Conservation (phyloP, 345 rosid genomes). For the Lepidium africanum region DNA sequence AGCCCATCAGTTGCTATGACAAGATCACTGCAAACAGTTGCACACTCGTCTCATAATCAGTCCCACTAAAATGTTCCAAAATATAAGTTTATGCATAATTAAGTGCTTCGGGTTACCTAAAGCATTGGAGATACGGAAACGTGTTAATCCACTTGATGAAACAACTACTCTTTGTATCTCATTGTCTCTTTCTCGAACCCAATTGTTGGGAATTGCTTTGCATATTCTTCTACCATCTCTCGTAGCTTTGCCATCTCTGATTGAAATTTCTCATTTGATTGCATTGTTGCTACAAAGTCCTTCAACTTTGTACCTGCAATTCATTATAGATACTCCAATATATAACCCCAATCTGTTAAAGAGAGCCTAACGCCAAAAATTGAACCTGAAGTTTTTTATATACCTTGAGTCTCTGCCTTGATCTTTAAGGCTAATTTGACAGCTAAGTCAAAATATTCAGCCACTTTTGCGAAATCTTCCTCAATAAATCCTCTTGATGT, state of each 20-base stretch:
- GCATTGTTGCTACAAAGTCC: conserved; percentile 73
- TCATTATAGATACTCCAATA: neutral
- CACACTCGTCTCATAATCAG: neutral
- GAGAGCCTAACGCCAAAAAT: neutral
- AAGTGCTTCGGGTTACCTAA: neutral
- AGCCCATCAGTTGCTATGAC: neutral
- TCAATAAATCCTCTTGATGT: conserved; percentile 90
- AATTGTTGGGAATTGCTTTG: conserved; percentile 78
- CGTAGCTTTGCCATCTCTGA: conserved; percentile 65
- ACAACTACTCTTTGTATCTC: conserved; percentile 60
- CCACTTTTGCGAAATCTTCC: conserved; percentile 87
- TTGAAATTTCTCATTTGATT: conserved; percentile 44
- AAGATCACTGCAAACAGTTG: neutral
- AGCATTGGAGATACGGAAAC: conserved; percentile 13
- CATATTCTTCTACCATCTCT: conserved; percentile 61
- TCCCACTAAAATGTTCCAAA: neutral
- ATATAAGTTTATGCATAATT: neutral
- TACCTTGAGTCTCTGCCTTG: conserved; percentile 69
- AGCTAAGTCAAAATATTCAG: conserved; percentile 78
- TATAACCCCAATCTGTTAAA: neutral
- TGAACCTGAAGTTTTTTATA: neutral
- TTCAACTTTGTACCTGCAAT: conserved; percentile 72
- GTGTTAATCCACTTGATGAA: conserved; percentile 7
- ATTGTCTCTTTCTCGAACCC: conserved; percentile 90
- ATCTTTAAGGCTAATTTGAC: conserved; percentile 75